Conservation (phyloP, 2,329 filamentous ascomycete genomes). For the Beauveria sp. region DNA sequence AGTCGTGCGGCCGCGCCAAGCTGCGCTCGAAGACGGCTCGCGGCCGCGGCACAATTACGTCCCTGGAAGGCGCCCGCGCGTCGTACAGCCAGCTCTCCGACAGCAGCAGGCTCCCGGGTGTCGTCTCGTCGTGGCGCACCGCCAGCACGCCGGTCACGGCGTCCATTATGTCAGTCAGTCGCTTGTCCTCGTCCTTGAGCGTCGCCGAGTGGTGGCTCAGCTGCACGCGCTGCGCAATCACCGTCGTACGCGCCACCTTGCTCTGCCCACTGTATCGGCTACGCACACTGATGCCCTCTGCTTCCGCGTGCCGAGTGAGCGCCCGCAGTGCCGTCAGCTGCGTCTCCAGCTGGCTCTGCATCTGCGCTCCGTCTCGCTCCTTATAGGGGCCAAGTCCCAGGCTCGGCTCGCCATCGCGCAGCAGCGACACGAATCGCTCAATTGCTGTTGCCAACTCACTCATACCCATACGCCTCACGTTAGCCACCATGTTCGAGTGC, state of each 20-base stretch:
- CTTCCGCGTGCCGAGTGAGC: slow-evolving; percentile 37
- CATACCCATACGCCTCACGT: slow-evolving; percentile 49
- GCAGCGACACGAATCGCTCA: slow-evolving; percentile 19
- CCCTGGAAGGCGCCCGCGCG: slow-evolving; percentile 57
- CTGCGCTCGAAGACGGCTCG: slow-evolving; percentile 63
- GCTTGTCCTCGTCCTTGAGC: slow-evolving; percentile 62
- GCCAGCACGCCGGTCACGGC: slow-evolving; percentile 25
- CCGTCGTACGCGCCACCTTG: slow-evolving; percentile 65
- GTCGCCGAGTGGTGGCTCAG: slow-evolving; percentile 66
- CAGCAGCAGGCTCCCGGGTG: slow-evolving; percentile 42
- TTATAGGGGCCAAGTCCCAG: slow-evolving; percentile 26
- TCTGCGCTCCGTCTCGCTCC: slow-evolving; percentile 22
- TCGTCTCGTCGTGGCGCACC: slow-evolving; percentile 18
- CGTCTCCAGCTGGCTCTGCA: slow-evolving; percentile 27
- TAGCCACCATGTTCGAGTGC: slow-evolving; percentile 45
- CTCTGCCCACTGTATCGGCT: slow-evolving; percentile 69
- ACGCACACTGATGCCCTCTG: slow-evolving; percentile 46
- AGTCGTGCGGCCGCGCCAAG: slow-evolving; percentile 65
- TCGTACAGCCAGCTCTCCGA: slow-evolving; percentile 74
- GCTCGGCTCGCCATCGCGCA: slow-evolving; percentile 29
- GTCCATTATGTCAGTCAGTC: slow-evolving; percentile 60
- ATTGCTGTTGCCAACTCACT: slow-evolving; percentile 22
- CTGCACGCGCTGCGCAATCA: slow-evolving; percentile 75
- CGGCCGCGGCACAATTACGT: slow-evolving; percentile 70
- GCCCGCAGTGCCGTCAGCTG: slow-evolving; percentile 38